These are phyloP conservation scores for Taphrina populina DNA, from an alignment of 1,139 yeast genomes.

Conservation along the genomic window DNA sequence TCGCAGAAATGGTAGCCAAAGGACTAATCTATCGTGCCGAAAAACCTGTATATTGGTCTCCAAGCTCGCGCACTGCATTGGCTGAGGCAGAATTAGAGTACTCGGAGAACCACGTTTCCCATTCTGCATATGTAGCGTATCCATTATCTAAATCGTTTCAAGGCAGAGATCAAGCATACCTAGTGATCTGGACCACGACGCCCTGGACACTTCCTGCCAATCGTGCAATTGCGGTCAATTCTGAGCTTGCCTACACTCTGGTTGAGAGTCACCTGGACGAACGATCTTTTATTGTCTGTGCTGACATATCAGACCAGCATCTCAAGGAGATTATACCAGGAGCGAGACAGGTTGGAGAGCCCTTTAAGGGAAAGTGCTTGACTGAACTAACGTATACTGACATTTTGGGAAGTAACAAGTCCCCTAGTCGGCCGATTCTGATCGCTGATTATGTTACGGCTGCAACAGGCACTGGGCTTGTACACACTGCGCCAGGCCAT, in stretches of 20 bases:
- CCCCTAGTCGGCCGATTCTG: slow-evolving; percentile 55
- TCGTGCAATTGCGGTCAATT: slow-evolving; percentile 73
- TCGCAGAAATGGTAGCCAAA: slow-evolving; percentile 61
- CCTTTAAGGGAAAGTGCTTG: neutral
- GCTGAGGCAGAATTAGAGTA: slow-evolving; percentile 97
- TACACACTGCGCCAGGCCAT: slow-evolving; percentile 97
- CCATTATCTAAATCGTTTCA: slow-evolving; percentile 48
- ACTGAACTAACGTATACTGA: slow-evolving; percentile 7
- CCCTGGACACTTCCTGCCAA: slow-evolving; percentile 97
- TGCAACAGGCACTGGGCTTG: slow-evolving; percentile 88
- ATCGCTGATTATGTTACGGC: slow-evolving; percentile 81
- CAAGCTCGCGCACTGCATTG: slow-evolving; percentile 86
- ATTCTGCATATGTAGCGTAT: slow-evolving; percentile 69
- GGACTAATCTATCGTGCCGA: slow-evolving; percentile 76
- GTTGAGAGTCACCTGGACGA: slow-evolving; percentile 13
- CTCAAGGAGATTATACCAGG: neutral
- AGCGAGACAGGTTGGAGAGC: no score
- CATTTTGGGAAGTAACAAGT: neutral
- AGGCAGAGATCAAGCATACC: slow-evolving; percentile 25
- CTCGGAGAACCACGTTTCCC: slow-evolving; percentile 66
- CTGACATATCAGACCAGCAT: slow-evolving; percentile 1
- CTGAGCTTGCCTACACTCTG: slow-evolving; percentile 54
- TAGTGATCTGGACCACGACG: slow-evolving; percentile 88
- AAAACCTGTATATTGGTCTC: slow-evolving; percentile 97
- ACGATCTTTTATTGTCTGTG: slow-evolving; percentile 48